Percentiles rank a stretch among this genome's conserved stretches.
phyloP scores from a whole-genome alignment of 768 basidiomycete genomes.

The Lactifluus pinguis region DNA sequence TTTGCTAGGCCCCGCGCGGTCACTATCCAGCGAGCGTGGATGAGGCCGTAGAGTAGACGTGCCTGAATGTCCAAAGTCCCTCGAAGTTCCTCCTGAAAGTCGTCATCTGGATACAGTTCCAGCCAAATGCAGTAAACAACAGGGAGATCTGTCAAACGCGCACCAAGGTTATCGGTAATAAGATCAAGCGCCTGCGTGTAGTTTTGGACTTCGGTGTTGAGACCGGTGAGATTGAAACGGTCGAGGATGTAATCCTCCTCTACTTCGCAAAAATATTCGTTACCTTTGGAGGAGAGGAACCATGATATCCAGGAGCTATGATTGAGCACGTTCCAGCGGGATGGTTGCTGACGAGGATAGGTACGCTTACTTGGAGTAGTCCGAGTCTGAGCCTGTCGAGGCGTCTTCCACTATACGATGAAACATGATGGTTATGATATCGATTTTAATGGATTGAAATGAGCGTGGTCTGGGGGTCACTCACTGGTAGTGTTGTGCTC shows the following conservation, averaged over 20 bases:
- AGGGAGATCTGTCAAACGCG: slow-evolving; percentile 21
- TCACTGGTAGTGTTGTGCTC: slow-evolving; percentile 2
- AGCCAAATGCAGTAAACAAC: neutral
- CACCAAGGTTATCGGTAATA: slow-evolving; percentile 92
- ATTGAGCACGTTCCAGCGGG: slow-evolving; percentile 10
- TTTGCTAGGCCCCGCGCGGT: slow-evolving; percentile 89
- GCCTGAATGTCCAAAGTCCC: slow-evolving; percentile 92
- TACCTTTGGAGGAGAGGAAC: slow-evolving; percentile 95
- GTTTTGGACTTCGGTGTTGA: slow-evolving; percentile 93
- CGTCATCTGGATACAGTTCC: slow-evolving; percentile 56
- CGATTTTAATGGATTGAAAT: neutral
- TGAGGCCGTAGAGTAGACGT: slow-evolving; percentile 87
- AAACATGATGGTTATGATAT: slow-evolving; percentile 24
- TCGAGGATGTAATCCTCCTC: slow-evolving; percentile 99
- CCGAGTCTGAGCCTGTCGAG: slow-evolving; percentile 91
- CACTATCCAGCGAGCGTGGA: slow-evolving; percentile 95
- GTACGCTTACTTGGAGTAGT: slow-evolving; percentile 79
- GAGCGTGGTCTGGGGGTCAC: slow-evolving; percentile 1
- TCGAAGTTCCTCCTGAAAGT: slow-evolving; percentile 87
- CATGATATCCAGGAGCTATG: slow-evolving; percentile 84
- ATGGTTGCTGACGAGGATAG: neutral
- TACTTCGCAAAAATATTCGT: slow-evolving; percentile 99
- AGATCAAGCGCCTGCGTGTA: slow-evolving; percentile 91
- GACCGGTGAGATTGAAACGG: slow-evolving; percentile 94
- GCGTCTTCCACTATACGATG: slow-evolving; percentile 63